Base-by-base conservation (phyloP, 2,329 filamentous ascomycete species). In the Cladosporium sp. region DNA sequence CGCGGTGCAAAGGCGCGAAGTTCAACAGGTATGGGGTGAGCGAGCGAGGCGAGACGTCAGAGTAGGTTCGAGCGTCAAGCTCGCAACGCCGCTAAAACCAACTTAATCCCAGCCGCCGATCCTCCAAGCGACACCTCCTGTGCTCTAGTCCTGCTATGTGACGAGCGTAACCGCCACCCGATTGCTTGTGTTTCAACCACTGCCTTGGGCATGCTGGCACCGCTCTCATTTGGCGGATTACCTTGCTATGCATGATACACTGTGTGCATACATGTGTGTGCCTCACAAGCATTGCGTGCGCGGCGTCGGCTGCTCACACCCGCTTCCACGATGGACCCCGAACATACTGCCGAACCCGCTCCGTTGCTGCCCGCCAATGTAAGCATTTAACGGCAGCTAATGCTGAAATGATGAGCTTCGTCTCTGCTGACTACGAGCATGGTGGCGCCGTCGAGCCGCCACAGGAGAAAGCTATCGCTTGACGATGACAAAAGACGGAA, bases 321-420 rank as follows among this genome's bases (percentile, higher is more conserved):
- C n/a, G 38, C n/a, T 20, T 20, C 37, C 19, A 37, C 37, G n/a
- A 40, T 11, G 38, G n/a, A 36, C 34, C 20, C 47, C 47, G 30
- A 36, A 17, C 47, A 12, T 40, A 42, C 22, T 30, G 51, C 51
- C 51, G 51, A 40, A 22, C 37, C 36, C 37, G 51, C 42, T 54
- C 36, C 37, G 51, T 54, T 54, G 51, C 20, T 38, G 47, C 47
- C 47, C 47, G 47, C 47, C 19, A 50, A n/a, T 25, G 51, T 42
- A 42, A 54, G 51, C 51, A 51, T 25, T 54, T 12, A 19, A 34
- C 43, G 43, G 43, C 43, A 9, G 43, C 12, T 25, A 49, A 12
- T 20, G 22, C 30, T 15, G 22, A 40, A 30, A 39, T 40, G 22
- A 40, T 54, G 51, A 54, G 22, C 37, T 34, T 54, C 37, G 51